Evolutionary conservation across 2,329 filamentous ascomycete genomes (phyloP), one percentile per base, ranked within the genome.

Genomic region (Fusarium sp.): DNA sequence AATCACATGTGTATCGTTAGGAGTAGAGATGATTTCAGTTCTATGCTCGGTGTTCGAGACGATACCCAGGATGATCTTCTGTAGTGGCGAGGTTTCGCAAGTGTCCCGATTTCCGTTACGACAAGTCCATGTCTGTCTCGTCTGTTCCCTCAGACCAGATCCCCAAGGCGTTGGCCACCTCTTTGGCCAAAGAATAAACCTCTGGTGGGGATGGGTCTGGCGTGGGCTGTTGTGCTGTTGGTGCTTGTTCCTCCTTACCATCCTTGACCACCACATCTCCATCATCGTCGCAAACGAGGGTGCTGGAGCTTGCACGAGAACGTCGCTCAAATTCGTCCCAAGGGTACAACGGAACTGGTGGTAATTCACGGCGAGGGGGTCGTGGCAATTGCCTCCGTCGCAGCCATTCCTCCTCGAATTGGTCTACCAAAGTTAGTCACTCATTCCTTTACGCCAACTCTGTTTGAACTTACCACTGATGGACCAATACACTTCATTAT

Each of bases 301-400:
- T 38, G 6, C 34, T 25, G 11, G 25, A 29, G 32, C 46, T 54
- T 7, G 27, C 34, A 11, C 29, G 48, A 5, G 40, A 43, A n/a
- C 40, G 41, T 22, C 45, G 48, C 16, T 25, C 51, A 25, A 15
- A 16, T 16, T 45, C 46, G 20, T 54, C 18, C 27, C 22, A 38
- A 11, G 30, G 29, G n/a, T 58, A 70, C 32, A 70, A 32, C 15
- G 67, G 67, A 12, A 60, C 54, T n/a, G 40, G 51, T 20, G 67
- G 62, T 44, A 27, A 27, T 15, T 24, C 38, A 4, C 25, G 16
- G 4, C 10, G 9, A 40, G 43, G 46, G 10, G 38, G 44, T 29
- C 27, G 47, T 30, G 8, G 54, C n/a, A 11, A 24, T 43, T 27
- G 24, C 24, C 25, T 48, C 10, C 52, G 47, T 41, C 15, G 30